These are phyloP conservation scores for Rhizopogon vulgaris DNA, from an alignment of 768 basidiomycete species.

Conservation along the genomic window DNA sequence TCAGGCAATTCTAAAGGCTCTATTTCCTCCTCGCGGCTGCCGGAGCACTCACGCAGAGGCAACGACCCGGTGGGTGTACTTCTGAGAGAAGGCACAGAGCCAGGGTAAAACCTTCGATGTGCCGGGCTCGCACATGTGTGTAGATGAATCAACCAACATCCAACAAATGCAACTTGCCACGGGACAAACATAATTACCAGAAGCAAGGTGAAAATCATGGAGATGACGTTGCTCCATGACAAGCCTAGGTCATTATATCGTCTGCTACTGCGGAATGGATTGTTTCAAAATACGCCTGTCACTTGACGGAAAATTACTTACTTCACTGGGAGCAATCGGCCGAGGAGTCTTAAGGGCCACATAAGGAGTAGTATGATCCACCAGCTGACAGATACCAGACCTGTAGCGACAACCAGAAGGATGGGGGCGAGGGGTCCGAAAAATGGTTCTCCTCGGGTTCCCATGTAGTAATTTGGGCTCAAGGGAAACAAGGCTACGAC, in stretches of 20 bases:
- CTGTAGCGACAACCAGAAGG: constrained; percentile 55
- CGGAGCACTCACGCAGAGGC: constrained; percentile 7
- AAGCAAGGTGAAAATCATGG: constrained; percentile 53
- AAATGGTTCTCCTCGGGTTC: constrained; percentile 44
- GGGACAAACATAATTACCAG: constrained; percentile 77
- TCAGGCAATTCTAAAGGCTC: constrained; percentile 3
- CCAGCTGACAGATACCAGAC: constrained; percentile 60
- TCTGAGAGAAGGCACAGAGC: constrained; percentile 20
- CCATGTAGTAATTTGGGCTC: constrained; percentile 49
- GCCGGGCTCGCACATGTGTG: constrained; percentile 46
- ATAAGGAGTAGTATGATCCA: constrained; percentile 43
- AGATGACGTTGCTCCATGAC: constrained; percentile 45
- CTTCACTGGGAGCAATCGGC: constrained; percentile 9
- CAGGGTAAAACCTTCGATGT: constrained; percentile 11
- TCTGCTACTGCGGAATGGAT: constrained; percentile 5
- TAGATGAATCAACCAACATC: constrained; percentile 76
- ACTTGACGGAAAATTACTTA: background rate
- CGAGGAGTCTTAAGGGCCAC: constrained; percentile 32
- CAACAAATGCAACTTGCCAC: constrained; percentile 87
- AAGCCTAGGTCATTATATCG: constrained; percentile 30
- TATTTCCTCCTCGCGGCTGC: constrained; percentile 2
- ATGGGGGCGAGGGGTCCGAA: constrained; percentile 30
- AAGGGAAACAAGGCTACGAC: constrained; percentile 51
- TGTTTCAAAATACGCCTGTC: background rate
- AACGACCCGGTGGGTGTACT: constrained; percentile 20